Conservation (phyloP, 345 rosid species). For the Odontarrhena argentea region DNA sequence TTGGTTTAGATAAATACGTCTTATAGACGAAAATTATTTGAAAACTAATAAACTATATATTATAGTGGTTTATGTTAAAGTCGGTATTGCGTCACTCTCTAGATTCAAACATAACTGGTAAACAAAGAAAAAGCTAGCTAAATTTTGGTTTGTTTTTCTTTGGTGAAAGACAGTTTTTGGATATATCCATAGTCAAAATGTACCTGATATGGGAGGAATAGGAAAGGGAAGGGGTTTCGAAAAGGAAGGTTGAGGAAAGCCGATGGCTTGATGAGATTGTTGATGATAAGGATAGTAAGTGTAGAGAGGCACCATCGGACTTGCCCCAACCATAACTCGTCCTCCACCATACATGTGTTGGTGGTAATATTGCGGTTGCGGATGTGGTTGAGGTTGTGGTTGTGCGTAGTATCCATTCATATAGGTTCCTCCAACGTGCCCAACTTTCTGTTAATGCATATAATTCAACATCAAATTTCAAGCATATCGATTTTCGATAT, state of each 20-base stretch:
- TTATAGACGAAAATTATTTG: too few species aligned
- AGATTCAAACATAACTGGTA: too few species aligned
- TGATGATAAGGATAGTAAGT: conserved; percentile 73
- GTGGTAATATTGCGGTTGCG: conserved; percentile 39
- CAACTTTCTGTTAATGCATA: conserved; percentile 55
- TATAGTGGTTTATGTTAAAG: too few species aligned
- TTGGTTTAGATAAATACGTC: too few species aligned
- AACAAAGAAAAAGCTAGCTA: too few species aligned
- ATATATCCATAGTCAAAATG: background rate
- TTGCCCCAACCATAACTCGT: conserved; percentile 66
- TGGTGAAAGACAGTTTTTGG: too few species aligned
- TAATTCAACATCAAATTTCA: background rate
- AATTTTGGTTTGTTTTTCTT: too few species aligned
- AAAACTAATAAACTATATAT: too few species aligned
- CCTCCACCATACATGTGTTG: conserved; percentile 46
- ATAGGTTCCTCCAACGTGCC: conserved; percentile 73
- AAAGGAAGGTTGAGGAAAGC: conserved; percentile 67
- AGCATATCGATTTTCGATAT: background rate
- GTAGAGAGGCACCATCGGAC: conserved; percentile 82
- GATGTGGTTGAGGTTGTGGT: conserved; percentile 30
- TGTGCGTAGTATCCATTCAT: conserved; percentile 65
- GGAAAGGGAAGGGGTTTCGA: conserved; percentile 62
- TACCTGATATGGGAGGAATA: conserved; percentile 59
- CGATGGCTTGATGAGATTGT: conserved; percentile 75
- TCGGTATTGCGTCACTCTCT: too few species aligned